Evolutionary conservation across 805 yeast genomes (phyloP).

Genomic region (Blastobotrys robertii): DNA sequence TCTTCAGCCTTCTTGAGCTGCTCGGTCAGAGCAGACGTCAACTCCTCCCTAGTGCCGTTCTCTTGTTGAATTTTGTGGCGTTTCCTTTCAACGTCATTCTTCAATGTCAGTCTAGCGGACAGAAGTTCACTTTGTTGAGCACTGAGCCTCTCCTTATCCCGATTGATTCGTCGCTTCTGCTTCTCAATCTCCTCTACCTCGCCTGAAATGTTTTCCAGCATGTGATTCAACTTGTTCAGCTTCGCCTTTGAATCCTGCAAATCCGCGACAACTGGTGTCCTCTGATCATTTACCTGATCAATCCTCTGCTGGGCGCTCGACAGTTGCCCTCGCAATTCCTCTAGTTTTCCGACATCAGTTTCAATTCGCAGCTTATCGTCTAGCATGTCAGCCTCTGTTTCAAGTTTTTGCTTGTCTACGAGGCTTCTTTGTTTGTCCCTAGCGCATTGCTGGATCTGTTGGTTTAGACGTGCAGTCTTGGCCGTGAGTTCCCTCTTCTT

Average conservation of each 20-base stretch:
- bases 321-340: too few relatives aligned
- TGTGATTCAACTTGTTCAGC: neutral
- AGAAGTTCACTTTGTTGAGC: neutral
- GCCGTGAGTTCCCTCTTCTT: too few relatives aligned
- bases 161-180: neutral
- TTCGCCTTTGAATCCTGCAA: neutral
- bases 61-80: too few relatives aligned
- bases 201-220: neutral
- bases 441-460: too few relatives aligned
- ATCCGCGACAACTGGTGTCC: neutral
- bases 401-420: neutral
- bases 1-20: neutral
- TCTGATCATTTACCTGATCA: neutral
- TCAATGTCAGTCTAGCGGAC: neutral
- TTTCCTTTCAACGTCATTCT: neutral
- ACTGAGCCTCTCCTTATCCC: neutral
- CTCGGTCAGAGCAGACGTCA: neutral
- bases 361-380: neutral
- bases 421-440: neutral
- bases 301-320: too few relatives aligned
- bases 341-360: too few relatives aligned
- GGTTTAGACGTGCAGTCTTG: too few relatives aligned
- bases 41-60: too few relatives aligned
- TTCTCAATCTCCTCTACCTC: neutral
- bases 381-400: neutral